These are phyloP conservation scores for Suillus lakei DNA, from an alignment of 768 basidiomycete species.

Conservation along the genomic window DNA sequence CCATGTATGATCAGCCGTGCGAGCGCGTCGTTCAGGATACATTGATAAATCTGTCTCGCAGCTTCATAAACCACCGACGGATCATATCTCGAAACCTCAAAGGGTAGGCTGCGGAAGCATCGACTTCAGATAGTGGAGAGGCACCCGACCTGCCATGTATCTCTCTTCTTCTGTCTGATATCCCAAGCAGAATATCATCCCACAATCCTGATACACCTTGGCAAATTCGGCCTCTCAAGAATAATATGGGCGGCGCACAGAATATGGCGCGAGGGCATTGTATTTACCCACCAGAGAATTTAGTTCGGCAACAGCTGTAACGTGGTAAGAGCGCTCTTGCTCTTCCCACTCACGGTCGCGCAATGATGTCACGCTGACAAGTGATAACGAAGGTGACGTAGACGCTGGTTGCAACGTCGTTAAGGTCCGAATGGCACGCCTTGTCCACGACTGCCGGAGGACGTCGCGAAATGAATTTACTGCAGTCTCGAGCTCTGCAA, in stretches of 20 bases:
- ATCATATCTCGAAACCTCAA: conserved; percentile 34
- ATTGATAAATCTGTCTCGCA: conserved; percentile 14
- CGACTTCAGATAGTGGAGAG: conserved; percentile 8
- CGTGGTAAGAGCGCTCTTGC: conserved; percentile 70
- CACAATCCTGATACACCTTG: conserved; percentile 53
- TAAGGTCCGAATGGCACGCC: conserved; percentile 70
- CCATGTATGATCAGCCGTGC: not conserved
- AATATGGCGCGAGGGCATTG: conserved; percentile 80
- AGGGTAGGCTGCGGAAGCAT: conserved; percentile 4
- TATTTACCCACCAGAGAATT: conserved; percentile 80
- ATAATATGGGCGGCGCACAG: conserved; percentile 70
- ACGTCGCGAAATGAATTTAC: conserved; percentile 65
- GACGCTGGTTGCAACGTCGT: conserved; percentile 47
- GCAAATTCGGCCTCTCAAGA: conserved; percentile 61
- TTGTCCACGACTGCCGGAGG: conserved; percentile 72
- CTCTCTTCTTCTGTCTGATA: conserved; percentile 34
- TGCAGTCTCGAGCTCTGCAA: conserved; percentile 67
- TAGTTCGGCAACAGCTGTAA: conserved; percentile 67
- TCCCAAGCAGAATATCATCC: conserved; percentile 52
- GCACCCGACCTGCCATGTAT: not conserved
- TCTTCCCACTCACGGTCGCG: conserved; percentile 75
- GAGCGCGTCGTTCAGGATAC: not conserved
- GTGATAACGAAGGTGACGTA: conserved; percentile 41
- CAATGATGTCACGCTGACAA: conserved; percentile 44
- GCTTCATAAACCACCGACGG: conserved; percentile 29